Evolutionary conservation across 2,329 filamentous ascomycete genomes (phyloP).

Genomic region (Pseudogymnoascus sp.): DNA sequence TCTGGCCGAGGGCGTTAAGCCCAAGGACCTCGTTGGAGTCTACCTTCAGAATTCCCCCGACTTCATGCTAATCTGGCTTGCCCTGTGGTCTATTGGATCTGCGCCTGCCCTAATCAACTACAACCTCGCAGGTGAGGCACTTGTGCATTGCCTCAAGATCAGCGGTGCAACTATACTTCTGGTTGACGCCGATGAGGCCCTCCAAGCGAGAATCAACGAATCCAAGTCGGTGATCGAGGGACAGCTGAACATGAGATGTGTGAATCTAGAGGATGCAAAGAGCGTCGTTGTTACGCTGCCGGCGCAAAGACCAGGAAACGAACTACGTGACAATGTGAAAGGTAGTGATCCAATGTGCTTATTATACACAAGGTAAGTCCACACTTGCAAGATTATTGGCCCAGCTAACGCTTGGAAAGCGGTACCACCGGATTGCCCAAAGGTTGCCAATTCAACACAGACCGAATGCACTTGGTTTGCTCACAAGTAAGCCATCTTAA

Average conservation of each 20-base stretch:
- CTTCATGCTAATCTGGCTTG: constrained; percentile 61
- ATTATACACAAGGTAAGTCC: constrained; percentile 58
- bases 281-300: constrained; percentile 41
- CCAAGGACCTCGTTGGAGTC: constrained; percentile 56
- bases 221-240: constrained; percentile 45
- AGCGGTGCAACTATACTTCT: constrained; percentile 50
- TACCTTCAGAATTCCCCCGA: constrained; percentile 64
- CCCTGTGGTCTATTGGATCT: constrained; percentile 57
- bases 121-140: constrained; percentile 55
- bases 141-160: constrained; percentile 59
- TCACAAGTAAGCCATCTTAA: constrained; percentile 20
- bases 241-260: constrained; percentile 45
- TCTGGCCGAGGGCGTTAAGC: constrained; percentile 49
- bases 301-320: constrained; percentile 47
- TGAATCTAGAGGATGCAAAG: constrained; percentile 44
- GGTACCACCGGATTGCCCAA: constrained; percentile 74
- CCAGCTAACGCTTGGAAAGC: constrained; percentile 30
- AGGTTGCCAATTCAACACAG: constrained; percentile 55
- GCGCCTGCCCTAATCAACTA: constrained; percentile 68
- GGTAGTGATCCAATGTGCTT: constrained; percentile 52
- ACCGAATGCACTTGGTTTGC: constrained; percentile 30
- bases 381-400: neutral
- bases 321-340: constrained; percentile 45
- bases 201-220: constrained; percentile 51
- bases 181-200: constrained; percentile 49